Percentiles rank a stretch among this genome's conserved stretches.
These are phyloP conservation scores for Prorocentrum cordatum DNA, from an alignment of 169 alveolate genomes.

Conservation along the genomic window DNA sequence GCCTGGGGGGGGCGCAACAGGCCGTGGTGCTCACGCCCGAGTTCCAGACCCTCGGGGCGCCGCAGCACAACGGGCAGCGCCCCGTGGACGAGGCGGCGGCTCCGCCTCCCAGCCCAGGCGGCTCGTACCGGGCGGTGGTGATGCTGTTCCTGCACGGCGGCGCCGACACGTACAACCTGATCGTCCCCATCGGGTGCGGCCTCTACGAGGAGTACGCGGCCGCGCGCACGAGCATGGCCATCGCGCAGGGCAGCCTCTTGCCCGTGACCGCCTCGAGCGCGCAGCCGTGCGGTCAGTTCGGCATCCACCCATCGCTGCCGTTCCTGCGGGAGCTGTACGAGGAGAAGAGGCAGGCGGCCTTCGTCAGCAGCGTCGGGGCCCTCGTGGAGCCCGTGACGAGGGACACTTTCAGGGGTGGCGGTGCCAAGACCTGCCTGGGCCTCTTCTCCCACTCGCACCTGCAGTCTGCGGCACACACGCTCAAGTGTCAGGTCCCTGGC, in stretches of 20 bases:
- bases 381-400: slow-evolving; percentile 22
- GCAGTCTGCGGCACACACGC: no score
- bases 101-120: neutral
- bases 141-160: slow-evolving; percentile 57
- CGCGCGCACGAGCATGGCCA: slow-evolving; percentile 2
- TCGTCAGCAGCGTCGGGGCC: slow-evolving; percentile 27
- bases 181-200: slow-evolving; percentile 43
- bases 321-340: neutral
- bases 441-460: slow-evolving; percentile 47
- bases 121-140: slow-evolving; percentile 47
- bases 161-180: slow-evolving; percentile 60
- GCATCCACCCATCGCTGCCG: slow-evolving; percentile 30
- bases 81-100: neutral
- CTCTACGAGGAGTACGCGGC: slow-evolving; percentile 37
- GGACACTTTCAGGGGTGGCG: neutral
- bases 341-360: neutral
- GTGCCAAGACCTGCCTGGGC: slow-evolving; percentile 19
- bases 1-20: no score
- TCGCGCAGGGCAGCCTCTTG: no score
- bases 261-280: neutral
- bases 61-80: neutral
- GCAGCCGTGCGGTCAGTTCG: slow-evolving; percentile 28
- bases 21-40: slow-evolving; percentile 60
- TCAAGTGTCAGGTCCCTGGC: no score
- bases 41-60: slow-evolving; percentile 44